These are phyloP conservation scores for Flaveria linearis DNA, from an alignment of 129 eudicot genomes.

Conservation along the genomic window DNA sequence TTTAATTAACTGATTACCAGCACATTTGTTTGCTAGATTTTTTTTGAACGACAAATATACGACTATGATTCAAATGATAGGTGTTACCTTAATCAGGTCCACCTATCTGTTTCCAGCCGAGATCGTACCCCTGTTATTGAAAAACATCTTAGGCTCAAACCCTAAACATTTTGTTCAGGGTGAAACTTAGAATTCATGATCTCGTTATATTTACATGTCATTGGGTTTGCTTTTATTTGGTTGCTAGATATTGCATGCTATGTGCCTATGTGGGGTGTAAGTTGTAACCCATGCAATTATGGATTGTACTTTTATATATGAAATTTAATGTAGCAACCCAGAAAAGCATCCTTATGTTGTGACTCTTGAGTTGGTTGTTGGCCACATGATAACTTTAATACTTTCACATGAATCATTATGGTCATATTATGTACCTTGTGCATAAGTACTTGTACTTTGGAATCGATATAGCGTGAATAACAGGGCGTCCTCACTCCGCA, in stretches of 20 bases:
- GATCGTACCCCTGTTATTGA: no score
- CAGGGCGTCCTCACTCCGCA: background rate
- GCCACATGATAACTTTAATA: slow-evolving; percentile 26
- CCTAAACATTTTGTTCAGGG: no score
- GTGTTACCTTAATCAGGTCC: no score
- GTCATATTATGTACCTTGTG: slow-evolving; percentile 1
- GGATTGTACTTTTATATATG: slow-evolving; percentile 11
- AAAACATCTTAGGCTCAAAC: no score
- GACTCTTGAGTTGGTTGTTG: slow-evolving; percentile 36
- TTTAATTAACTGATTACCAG: no score
- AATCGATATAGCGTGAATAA: background rate
- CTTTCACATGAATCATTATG: slow-evolving; percentile 34
- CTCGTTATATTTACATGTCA: no score
- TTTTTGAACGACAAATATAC: no score
- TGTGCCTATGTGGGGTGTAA: background rate
- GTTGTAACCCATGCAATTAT: slow-evolving; percentile 18
- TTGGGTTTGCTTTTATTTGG: no score
- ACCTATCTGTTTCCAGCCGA: no score
- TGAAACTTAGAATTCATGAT: no score
- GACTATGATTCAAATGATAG: no score
- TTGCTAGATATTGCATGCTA: slow-evolving; percentile 10
- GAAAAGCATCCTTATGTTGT: slow-evolving; percentile 31
- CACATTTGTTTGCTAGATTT: no score
- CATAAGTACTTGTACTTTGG: background rate
- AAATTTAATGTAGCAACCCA: slow-evolving; percentile 27